Evolutionary conservation across 768 basidiomycete species (phyloP), one percentile per base, ranked within the genome.

Genomic region (Suillus fuscotomentosus): DNA sequence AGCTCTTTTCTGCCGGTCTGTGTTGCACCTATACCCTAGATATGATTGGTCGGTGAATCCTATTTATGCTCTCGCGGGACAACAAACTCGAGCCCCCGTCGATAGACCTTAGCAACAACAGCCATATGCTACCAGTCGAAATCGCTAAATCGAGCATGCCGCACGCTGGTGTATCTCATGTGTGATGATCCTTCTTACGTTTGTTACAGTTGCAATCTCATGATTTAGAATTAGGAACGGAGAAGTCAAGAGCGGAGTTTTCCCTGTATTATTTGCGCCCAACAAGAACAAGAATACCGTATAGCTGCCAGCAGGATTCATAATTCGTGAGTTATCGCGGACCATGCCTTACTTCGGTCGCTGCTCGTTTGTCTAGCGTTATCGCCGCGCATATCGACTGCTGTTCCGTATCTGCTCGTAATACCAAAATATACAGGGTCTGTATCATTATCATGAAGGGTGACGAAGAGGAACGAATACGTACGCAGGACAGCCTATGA

Each of bases 401-500:
- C 72, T 73, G 68, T 75, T 75, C 14, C 88, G 79, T 59, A 89
- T 86, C 56, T 78, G 75, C 66, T 82, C 31, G 31, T 73, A 83
- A 27, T 67, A 63, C 83, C 83, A 84, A 63, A 84, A 75, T 9
- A 83, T 24, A 71, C 73, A 79, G 0, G 82, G 79, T 8, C 82
- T 83, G 60, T 2, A 17, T 9, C 77, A 59, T 70, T 75, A 24
- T 43, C 20, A 50, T 41, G 17, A 27, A 39, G 45, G 5, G 17
- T 48, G 45, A 15, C 15, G 8, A 31, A 31, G 27, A 31, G 3
- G 9, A 50, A n/a, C 9, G 10, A 27, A 20, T 22, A 57, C 76
- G 62, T 64, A 77, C 69, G 82, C 77, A 9, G 89, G 89, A 65
- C 85, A 84, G 22, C 89, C 89, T 15, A 92, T 73, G 1, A 73